Conservation (phyloP, 306 rosid genomes). For the Medicago arabica region DNA sequence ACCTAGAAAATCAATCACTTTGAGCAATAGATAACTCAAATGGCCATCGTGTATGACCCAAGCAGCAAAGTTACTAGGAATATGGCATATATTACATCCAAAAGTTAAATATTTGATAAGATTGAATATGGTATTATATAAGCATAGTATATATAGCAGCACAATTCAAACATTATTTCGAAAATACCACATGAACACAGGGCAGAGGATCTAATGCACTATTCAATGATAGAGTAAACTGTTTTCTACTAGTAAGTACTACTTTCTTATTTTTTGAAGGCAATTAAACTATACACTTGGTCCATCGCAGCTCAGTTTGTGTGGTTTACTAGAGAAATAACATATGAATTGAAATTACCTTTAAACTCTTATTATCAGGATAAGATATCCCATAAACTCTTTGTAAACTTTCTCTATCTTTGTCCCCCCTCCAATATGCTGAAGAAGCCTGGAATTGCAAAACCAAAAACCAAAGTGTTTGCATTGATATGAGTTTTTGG, state of each 20-base stretch:
- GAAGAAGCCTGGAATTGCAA: slow-evolving; percentile 85
- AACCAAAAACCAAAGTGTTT: slow-evolving; percentile 35
- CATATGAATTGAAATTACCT: slow-evolving; percentile 56
- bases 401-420: slow-evolving; percentile 90
- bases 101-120: not conserved
- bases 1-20: not conserved
- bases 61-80: not conserved
- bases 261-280: not conserved
- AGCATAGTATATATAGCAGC: not conserved
- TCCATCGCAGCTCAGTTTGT: not conserved
- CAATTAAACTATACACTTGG: not conserved
- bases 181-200: not conserved
- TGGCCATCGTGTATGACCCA: not conserved
- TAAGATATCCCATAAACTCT: slow-evolving; percentile 97
- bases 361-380: slow-evolving; percentile 89
- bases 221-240: not conserved
- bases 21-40: slow-evolving; percentile 5
- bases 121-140: not conserved
- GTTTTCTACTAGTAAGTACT: not conserved
- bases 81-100: not conserved
- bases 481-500: slow-evolving; percentile 2
- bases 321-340: slow-evolving; percentile 17
- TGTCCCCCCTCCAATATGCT: slow-evolving; percentile 97
- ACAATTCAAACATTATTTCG: not conserved
- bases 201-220: not conserved